Conservation (phyloP, 139 green algal species). For the Coccomyxa sp. region DNA sequence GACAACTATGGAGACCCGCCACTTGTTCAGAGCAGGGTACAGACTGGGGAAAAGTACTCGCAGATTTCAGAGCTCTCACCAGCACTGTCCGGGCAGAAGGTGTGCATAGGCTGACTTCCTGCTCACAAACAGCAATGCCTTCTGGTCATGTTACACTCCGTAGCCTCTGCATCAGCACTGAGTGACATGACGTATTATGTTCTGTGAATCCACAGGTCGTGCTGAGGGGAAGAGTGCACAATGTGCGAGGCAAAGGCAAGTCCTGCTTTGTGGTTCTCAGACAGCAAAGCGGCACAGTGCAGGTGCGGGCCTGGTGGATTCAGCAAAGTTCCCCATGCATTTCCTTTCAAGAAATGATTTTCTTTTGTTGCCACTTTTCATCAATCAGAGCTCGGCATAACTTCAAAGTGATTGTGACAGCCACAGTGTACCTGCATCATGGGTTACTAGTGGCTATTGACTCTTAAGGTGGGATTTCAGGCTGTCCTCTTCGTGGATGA, state of each 20-base stretch:
- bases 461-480: conserved; percentile 28
- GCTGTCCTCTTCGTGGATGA: conserved; percentile 85
- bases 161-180: too few species aligned
- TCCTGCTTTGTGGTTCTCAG: conserved; percentile 91
- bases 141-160: not conserved
- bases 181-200: too few species aligned
- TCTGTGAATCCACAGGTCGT: conserved; percentile 45
- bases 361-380: too few species aligned
- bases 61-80: conserved; percentile 40
- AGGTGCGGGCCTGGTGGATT: conserved; percentile 35
- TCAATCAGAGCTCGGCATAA: not conserved
- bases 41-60: conserved; percentile 51
- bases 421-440: not conserved
- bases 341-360: not conserved
- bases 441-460: not conserved
- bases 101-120: conserved; percentile 7
- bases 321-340: not conserved
- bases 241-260: conserved; percentile 92
- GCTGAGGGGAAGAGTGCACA: conserved; percentile 79
- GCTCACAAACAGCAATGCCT: not conserved
- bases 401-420: not conserved
- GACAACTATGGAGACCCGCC: conserved; percentile 85
- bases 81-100: conserved; percentile 42
- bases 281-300: conserved; percentile 77
- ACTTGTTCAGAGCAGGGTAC: conserved; percentile 72